Base-by-base conservation (phyloP, 768 basidiomycete species). In the Hebeloma cylindrosporum region DNA sequence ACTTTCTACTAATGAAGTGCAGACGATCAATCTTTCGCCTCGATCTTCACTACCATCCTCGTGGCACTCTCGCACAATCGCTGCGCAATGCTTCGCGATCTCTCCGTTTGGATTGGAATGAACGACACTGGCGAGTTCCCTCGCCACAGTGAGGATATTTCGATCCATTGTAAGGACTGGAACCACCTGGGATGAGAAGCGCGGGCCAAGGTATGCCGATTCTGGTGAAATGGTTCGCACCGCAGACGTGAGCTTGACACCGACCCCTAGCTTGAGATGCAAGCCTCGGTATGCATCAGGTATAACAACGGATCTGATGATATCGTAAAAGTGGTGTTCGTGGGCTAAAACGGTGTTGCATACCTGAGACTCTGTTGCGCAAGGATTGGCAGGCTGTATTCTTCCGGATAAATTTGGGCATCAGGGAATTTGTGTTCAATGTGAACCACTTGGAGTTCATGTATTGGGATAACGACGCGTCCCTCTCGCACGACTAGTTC, bases 141-240 rank as follows among this genome's bases (percentile, higher is more conserved):
- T 71, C 8, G 77, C 77, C 9, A 82, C 78, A 0, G 74, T 78
- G 18, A 80, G 65, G 14, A 80, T 63, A 21, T 68, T 66, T 3
- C 60, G 65, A 45, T 80, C 72, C 62, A 77, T 71, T 16, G 59
- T 67, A 13, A 82, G 66, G 7, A 53, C 65, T 4, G 78, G 78
- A 20, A 79, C 73, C 20, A 80, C 73, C 31, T 75, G 63, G 1
- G 69, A 58, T 2, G 78, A 79, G 58, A 82, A 82, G 14, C 77
- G 71, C 2, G 78, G 78, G 1, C 78, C 78, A 9, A 80, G 58
- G 52, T 75, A 78, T 1, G 77, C 79, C 4, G 77, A 77, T 33
- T 75, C 73, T 2, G 78, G 78, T n/a, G 78, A 79, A 32, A 82
- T 79, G 1, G 78, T 78, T 45, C 80, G 74, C 11, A 80, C 68